Conservation (phyloP, 352 stramenopile species). For the Phytophthora gonapodyides region DNA sequence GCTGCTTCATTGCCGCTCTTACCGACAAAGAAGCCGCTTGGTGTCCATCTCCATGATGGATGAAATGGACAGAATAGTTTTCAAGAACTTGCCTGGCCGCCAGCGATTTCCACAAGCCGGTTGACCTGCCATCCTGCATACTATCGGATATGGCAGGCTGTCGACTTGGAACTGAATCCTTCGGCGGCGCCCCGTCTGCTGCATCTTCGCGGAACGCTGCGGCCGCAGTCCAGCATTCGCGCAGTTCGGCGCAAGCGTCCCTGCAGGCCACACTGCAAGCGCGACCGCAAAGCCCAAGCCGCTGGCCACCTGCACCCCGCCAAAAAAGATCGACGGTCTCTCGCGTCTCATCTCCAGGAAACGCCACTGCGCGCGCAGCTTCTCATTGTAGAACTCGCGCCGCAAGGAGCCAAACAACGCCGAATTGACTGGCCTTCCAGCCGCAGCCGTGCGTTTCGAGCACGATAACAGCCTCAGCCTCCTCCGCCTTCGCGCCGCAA, state of each 20-base stretch:
- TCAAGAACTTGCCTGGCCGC: no score
- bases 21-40: no score
- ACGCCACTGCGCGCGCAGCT: constrained; percentile 21
- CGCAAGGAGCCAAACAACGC: not conserved
- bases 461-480: constrained; percentile 24
- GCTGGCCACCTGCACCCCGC: constrained; percentile 18
- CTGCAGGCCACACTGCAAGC: not conserved
- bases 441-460: constrained; percentile 13
- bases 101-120: no score
- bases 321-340: constrained; percentile 29
- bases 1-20: not conserved
- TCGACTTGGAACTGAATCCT: constrained; percentile 23
- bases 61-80: no score
- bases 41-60: no score
- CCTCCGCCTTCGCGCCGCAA: not conserved
- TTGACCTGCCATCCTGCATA: not conserved
- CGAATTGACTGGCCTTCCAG: constrained; percentile 8
- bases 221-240: constrained; percentile 21
- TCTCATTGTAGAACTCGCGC: constrained; percentile 44
- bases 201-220: constrained; percentile 23
- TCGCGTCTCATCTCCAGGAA: constrained; percentile 22
- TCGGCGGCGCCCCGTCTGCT: constrained; percentile 8
- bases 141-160: no score
- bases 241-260: not conserved
- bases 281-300: constrained; percentile 8